Evolutionary conservation across 23 red algal species (phyloP), one percentile per base, ranked within the genome.

Genomic region (Gracilaria vermiculophylla): DNA sequence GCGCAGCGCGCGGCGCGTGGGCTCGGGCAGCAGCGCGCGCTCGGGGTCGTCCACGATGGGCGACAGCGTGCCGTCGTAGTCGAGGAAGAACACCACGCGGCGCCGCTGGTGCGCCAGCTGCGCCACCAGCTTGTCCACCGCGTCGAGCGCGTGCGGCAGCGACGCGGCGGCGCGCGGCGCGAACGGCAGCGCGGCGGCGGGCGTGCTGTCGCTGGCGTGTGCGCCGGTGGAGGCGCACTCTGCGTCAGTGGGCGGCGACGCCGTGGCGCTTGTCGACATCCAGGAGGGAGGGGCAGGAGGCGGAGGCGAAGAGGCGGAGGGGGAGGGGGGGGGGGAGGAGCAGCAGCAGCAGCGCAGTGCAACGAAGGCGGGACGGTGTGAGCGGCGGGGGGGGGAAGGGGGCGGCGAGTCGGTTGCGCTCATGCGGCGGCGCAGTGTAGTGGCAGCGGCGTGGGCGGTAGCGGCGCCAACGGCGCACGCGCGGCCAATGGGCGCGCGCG

Each of bases 1-100:
- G 33, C 66, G 20, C 65, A 98, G 47, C 44, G 89, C 78, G 0
- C 48, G 79, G 3, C 83, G 79, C 44, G 81, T 90, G 21, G 75
- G 28, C 40, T 86, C 62, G 43, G 52, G 91, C 40, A 49, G 58
- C 34, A 37, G 92, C 50, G 95, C 95, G 10, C 55, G 76, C 32
- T 94, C 86, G n/a, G 95, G 95, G 80, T 98, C 90, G 39, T 94
- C 76, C 28, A 98, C 95, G 42, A 98, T 98, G 29, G 90, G 90
- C 20, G 95, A 76, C 28, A 98, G 75, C 43, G 95, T 98, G 21
- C 95, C 95, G 69, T 98, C 95, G 39, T 92, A 92, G 52, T 92
- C 88, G 50, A 92, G 88, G 65, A 92, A 92, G 37, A 92, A 92
- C 62, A 92, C 88, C 50, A 83, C 75, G n/a, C 76, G 74, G 17